Evolutionary conservation across 1,284 basidiomycete species (phyloP), one percentile per base, ranked within the genome.

Genomic region (Malassezia equina): DNA sequence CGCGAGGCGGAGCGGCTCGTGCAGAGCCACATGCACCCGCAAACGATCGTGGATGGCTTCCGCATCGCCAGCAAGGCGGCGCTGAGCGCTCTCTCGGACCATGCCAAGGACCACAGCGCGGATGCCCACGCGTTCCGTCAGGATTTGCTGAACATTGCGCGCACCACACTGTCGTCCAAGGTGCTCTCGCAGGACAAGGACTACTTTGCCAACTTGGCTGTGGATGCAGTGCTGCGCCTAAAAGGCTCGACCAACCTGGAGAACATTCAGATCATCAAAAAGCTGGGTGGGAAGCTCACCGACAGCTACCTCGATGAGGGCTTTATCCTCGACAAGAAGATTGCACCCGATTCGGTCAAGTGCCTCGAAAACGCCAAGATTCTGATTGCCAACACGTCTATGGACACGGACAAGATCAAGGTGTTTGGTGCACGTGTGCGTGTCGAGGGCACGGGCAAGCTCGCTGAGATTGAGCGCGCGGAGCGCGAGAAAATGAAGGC

Each of bases 331-430:
- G 90, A 98, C 78, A 99, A 99, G 79, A 82, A 84, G 19, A 95
- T 98, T 61, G 88, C 88, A 13, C 86, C 88, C 41, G 95, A 94
- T 78, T 90, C 88, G 51, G 90, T 91, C 7, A 96, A 96, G 78
- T 82, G 87, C 52, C 80, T 96, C 68, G 88, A 93, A 73, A 93
- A 95, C 67, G 91, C 84, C 42, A 95, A 90, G 76, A 98, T 99
- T 63, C 78, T 99, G 60, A 94, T 99, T 64, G 90, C 93, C 55
- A 98, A 98, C 74, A 98, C 94, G 13, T 89, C 91, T 7, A 96
- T 98, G 94, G 93, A 98, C 78, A 98, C 94, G 28, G 94, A 98
- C 79, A 98, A 98, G 79, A 94, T 98, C 79, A 98, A 98, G 78
- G 86, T 98, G 54, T 98, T 98, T 69, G 94, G 93, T 48, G 93